Base-by-base conservation (phyloP, 768 basidiomycete species). In the Calvatia gigantea region DNA sequence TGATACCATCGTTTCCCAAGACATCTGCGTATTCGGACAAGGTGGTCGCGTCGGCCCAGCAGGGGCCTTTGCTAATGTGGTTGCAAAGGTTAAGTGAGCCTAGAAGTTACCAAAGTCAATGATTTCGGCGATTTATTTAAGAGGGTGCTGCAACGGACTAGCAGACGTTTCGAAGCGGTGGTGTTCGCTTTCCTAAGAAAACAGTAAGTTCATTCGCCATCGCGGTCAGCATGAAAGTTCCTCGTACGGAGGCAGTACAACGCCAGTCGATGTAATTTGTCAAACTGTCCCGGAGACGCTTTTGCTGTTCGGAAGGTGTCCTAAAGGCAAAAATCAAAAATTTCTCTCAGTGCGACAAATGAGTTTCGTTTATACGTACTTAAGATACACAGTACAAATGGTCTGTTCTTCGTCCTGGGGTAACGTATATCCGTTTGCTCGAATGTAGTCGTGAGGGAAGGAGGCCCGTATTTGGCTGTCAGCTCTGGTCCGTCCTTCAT, bases 361-460 rank as follows among this genome's bases (percentile, higher is more conserved):
- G 19, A 42, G 25, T 8, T 7, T 11, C 21, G 19, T 21, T 42
- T 1, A 3, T 19, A 29, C 27, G 9, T 41, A 51, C 50, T 51
- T 38, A 19, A 41, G 50, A 17, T 51, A 51, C 14, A 51, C 50
- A 9, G 50, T 51, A 17, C 50, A 51, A 29, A 51, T 25, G 15
- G 19, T 28, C 23, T 51, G 50, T 41, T 51, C 50, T 9, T 51
- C 50, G 7, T 29, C 50, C 9, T 23, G 37, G 0, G 50, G 35
- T 39, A 51, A 4, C 6, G 27, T 17, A 12, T 51, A 51, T n/a
- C 37, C 50, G 14, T 41, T 51, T 14, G 12, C 37, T 11, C 25
- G 23, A 21, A 51, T 29, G 14, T 51, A 51, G 50, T 41, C 39
- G 9, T 51, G 50, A 51, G 50, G 50, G 50, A 51, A 51, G 31